phyloP scores from a whole-genome alignment of 2,329 filamentous ascomycete species.

The Cercospora zeina region DNA sequence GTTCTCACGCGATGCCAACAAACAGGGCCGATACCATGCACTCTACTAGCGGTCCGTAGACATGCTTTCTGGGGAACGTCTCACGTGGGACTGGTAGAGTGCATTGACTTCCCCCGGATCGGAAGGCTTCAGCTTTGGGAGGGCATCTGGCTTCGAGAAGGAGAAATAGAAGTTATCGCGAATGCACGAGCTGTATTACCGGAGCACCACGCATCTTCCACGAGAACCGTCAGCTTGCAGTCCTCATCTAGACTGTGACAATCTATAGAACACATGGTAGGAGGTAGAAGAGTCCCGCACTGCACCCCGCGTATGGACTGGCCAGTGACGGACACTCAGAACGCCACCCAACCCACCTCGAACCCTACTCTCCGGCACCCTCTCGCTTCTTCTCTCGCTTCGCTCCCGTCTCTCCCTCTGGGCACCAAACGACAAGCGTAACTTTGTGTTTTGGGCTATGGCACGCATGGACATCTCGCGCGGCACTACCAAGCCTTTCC shows the following conservation, averaged over 20 bases:
- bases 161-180: background rate
- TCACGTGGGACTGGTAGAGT: background rate
- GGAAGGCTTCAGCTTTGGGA: background rate
- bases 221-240: background rate
- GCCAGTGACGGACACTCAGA: background rate
- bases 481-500: slow-evolving; percentile 8
- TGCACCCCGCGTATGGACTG: background rate
- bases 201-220: background rate
- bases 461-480: background rate
- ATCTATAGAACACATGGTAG: background rate
- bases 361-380: background rate
- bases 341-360: background rate
- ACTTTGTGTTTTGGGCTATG: background rate
- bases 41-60: background rate
- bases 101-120: background rate
- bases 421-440: background rate
- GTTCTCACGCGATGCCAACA: too few species aligned
- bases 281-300: background rate
- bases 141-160: background rate
- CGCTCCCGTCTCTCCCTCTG: background rate
- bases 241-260: background rate
- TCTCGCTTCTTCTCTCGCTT: background rate
- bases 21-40: background rate
- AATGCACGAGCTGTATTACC: background rate
- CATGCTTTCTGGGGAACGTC: slow-evolving; percentile 3